A percentile compares a stretch with the other conserved stretches of the same genome.
Evolutionary conservation across 2,329 filamentous ascomycete genomes (phyloP).

Genomic region (Ceratocystis cubensis): DNA sequence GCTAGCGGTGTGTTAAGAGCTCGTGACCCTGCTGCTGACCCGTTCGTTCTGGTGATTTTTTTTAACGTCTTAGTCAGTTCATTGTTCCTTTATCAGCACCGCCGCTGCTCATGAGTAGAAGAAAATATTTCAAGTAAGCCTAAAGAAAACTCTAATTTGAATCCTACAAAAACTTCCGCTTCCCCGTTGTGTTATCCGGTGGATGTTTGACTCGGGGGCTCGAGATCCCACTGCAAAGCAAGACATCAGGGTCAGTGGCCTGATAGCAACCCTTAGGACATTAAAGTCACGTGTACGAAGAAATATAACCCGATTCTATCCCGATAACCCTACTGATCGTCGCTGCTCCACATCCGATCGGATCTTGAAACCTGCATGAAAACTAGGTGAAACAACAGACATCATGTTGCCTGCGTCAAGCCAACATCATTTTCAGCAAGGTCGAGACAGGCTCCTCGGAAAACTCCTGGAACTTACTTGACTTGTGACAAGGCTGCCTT

Average conservation of each 20-base stretch:
- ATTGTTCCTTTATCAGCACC: slow-evolving; percentile 4
- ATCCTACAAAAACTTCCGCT: slow-evolving; percentile 6
- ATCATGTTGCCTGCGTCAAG: background rate
- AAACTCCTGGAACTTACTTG: background rate
- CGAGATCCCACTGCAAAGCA: background rate
- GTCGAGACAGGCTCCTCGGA: background rate
- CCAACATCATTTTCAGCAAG: background rate
- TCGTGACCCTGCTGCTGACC: background rate
- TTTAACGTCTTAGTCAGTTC: background rate
- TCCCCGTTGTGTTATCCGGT: background rate
- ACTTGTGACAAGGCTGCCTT: background rate
- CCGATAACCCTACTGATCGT: background rate
- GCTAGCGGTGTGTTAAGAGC: background rate
- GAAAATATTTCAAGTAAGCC: slow-evolving; percentile 2
- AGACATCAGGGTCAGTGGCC: too few species aligned
- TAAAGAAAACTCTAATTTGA: background rate
- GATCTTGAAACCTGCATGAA: background rate
- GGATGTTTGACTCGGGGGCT: background rate
- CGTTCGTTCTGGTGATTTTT: background rate
- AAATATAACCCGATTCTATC: background rate
- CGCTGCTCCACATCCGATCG: background rate
- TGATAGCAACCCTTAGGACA: background rate
- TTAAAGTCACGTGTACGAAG: background rate
- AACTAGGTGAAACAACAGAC: background rate
- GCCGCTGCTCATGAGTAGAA: background rate